Percentiles rank a stretch among this genome's conserved stretches.
phyloP scores from a whole-genome alignment of 2,329 filamentous ascomycete species.

The Neofusicoccum kwambonambiense region DNA sequence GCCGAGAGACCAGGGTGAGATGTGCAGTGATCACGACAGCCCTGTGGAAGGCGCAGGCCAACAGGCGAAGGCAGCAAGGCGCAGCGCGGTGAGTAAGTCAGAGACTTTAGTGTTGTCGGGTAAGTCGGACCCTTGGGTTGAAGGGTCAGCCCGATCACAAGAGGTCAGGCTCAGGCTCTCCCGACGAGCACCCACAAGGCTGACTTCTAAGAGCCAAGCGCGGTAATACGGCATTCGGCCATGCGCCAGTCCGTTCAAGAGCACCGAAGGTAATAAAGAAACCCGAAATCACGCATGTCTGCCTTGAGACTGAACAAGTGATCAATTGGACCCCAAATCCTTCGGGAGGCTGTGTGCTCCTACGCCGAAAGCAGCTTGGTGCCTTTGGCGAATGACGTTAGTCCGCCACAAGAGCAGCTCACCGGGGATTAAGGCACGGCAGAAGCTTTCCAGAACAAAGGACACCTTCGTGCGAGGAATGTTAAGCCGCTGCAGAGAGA shows the following conservation, averaged over 20 bases:
- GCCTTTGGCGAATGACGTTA: background rate
- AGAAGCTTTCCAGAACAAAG: background rate
- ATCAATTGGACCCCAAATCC: background rate
- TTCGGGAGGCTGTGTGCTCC: background rate
- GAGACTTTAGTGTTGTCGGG: background rate
- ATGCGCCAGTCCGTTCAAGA: background rate
- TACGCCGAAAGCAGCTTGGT: background rate
- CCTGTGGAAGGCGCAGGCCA: background rate
- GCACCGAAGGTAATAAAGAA: background rate
- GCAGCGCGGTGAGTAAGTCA: background rate
- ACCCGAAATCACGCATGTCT: background rate
- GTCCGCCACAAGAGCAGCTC: background rate
- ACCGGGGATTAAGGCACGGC: background rate
- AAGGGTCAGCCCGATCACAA: background rate
- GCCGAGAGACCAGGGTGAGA: background rate
- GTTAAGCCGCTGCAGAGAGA: background rate
- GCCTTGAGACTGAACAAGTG: background rate
- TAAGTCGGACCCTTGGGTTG: background rate
- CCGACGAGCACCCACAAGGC: background rate
- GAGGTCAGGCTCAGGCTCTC: background rate
- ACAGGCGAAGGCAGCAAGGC: background rate
- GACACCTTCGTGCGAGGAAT: background rate
- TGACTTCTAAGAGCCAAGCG: background rate
- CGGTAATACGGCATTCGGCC: background rate
- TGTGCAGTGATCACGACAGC: background rate